Evolutionary conservation across 345 rosid species (phyloP), one percentile per base, ranked within the genome.

Genomic region (Eucalyptus albens): DNA sequence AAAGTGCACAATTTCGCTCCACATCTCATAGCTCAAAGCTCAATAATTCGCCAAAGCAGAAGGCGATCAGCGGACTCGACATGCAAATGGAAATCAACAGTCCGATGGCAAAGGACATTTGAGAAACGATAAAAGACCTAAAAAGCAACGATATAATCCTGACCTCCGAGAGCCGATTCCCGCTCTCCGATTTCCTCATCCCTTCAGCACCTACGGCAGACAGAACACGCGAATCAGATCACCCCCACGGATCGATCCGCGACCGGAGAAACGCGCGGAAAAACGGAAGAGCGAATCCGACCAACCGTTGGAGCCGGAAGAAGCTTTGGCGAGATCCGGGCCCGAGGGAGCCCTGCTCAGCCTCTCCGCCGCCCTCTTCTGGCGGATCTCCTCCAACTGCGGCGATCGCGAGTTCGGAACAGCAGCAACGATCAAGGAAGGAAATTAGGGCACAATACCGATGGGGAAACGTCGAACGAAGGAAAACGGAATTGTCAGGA

Each of bases 301-400:
- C 86, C 93, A 88, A 97, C 99, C 98, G n/a, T 55, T 91, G 83
- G 97, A 95, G 87, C 85, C 89, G 6, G 95, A 89, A 85, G 90
- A 47, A 88, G 90, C 90, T 60, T 91, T 92, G 92, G 93, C 91
- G 50, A 96, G 99, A 96, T 97, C 99, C 82, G 98, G 94, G 31
- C 98, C 98, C 6, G 99, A 97, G 47, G 95, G 89, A 17, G 96
- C 91, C 92, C 96, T 96, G 95, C 93, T 93, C 53, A 96, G 91
- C 93, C 98, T 95, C 93, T 97, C 98, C 15, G 97, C 98, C 5
- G 99, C 98, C 94, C 98, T 93, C 88, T 98, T 98, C 90, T 94
- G 98, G 86, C 98, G 98, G 92, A 98, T 98, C 91, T 98, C 99
- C 90, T 98, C 96, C 94, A 98, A 86, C 99, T 98, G 85, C 47